Evolutionary conservation across 2,329 filamentous ascomycete genomes (phyloP).

Genomic region (Cercospora sp.): DNA sequence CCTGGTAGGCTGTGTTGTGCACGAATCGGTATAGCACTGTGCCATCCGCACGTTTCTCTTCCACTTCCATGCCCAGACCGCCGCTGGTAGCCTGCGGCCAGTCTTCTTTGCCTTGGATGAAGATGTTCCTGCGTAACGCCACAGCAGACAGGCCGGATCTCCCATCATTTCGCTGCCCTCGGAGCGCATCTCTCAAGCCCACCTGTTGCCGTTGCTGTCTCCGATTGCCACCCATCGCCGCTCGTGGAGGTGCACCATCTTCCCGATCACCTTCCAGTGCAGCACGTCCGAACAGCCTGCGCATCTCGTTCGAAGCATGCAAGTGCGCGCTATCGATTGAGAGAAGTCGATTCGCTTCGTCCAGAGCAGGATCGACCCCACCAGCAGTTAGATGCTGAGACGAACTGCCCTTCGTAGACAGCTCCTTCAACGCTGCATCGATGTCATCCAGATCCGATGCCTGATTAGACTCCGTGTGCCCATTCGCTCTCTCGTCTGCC

Average conservation of each 20-base stretch:
- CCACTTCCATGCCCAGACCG: conserved; percentile 78
- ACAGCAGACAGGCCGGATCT: conserved; percentile 69
- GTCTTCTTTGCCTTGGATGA: conserved; percentile 81
- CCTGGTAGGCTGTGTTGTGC: conserved; percentile 72
- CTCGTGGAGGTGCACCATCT: conserved; percentile 43
- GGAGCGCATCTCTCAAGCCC: conserved; percentile 59
- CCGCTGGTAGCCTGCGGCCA: conserved; percentile 80
- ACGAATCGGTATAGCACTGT: conserved; percentile 73
- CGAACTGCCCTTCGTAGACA: conserved; percentile 46
- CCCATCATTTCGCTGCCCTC: conserved; percentile 53
- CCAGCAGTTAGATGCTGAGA: conserved; percentile 25
- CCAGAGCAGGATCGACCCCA: conserved; percentile 42
- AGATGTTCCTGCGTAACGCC: conserved; percentile 73
- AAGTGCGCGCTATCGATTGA: conserved; percentile 70
- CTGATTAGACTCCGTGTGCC: conserved; percentile 20
- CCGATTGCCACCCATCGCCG: conserved; percentile 33
- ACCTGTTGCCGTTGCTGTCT: conserved; percentile 50
- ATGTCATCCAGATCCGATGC: conserved; percentile 59
- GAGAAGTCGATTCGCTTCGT: conserved; percentile 56
- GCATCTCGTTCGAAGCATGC: conserved; percentile 90
- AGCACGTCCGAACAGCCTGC: conserved; percentile 66
- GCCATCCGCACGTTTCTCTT: conserved; percentile 57
- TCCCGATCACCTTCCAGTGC: conserved; percentile 60
- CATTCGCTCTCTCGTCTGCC: conserved; percentile 16
- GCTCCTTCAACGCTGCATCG: conserved; percentile 61